A percentile compares a stretch with the other conserved stretches of the same genome.
These are phyloP conservation scores for Talaromyces islandicus DNA, from an alignment of 2,329 filamentous ascomycete genomes.

Conservation along the genomic window DNA sequence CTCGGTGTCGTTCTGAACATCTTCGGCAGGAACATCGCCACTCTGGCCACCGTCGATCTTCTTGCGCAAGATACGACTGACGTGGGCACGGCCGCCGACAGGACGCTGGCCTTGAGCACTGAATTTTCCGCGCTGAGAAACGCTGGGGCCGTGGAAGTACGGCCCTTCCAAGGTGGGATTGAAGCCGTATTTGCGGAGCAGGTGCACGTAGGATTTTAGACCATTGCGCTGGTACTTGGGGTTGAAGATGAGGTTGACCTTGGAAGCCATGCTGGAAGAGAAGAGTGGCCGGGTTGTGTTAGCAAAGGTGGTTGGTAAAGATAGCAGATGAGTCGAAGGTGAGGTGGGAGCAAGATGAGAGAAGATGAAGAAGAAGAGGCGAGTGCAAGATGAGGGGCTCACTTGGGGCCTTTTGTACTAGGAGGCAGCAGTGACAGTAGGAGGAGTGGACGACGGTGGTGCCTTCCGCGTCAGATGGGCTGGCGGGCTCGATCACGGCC, in stretches of 20 bases:
- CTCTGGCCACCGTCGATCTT: conserved; percentile 40
- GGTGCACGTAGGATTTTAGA: conserved; percentile 57
- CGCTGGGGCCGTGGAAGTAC: conserved; percentile 48
- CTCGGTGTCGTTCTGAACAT: conserved; percentile 61
- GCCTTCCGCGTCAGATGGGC: background rate
- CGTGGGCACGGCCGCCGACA: conserved; percentile 45
- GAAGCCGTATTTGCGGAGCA: conserved; percentile 59
- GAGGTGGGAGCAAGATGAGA: background rate
- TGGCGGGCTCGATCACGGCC: background rate
- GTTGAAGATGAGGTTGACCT: conserved; percentile 51
- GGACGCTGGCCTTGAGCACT: conserved; percentile 37
- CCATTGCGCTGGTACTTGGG: conserved; percentile 55
- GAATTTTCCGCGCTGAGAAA: conserved; percentile 43
- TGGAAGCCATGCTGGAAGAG: conserved; percentile 30
- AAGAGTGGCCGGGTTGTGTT: background rate
- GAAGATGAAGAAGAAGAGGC: background rate
- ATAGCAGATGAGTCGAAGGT: background rate
- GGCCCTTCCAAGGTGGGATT: conserved; percentile 58
- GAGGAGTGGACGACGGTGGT: background rate
- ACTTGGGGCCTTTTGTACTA: background rate
- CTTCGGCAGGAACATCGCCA: conserved; percentile 51
- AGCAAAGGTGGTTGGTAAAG: background rate
- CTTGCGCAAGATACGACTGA: conserved; percentile 48
- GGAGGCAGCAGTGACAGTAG: background rate
- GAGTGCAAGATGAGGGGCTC: background rate